Conservation (phyloP, 192 early-diverging fungal genomes). For the Coemansia umbellata region DNA sequence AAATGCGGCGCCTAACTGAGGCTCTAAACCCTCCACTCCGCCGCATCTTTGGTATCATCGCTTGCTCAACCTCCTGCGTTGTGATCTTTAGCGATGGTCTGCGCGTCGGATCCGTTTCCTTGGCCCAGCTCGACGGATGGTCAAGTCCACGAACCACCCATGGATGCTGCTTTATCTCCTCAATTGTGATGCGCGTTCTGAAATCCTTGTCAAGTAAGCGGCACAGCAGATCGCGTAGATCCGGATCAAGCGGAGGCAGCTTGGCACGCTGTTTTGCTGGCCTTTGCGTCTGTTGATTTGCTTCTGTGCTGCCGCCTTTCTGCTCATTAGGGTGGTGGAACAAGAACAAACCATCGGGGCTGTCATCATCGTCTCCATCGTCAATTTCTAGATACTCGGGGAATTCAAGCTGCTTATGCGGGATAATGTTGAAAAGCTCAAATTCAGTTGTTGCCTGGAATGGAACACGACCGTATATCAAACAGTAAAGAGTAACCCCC, state of each 20-base stretch:
- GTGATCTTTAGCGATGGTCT: conserved; percentile 71
- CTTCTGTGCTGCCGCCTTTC: conserved; percentile 1
- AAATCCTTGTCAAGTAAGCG: conserved; percentile 87
- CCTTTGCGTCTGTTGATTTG: background rate
- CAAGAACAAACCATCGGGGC: background rate
- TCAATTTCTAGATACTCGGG: conserved; percentile 29
- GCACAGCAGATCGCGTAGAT: conserved; percentile 69
- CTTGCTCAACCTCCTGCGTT: conserved; percentile 70
- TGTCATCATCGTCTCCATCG: conserved; percentile 8
- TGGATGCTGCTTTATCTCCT: conserved; percentile 87
- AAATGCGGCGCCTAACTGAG: conserved; percentile 39
- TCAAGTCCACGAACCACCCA: conserved; percentile 80
- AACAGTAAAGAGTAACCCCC: conserved; percentile 93
- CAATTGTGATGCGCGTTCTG: conserved; percentile 72
- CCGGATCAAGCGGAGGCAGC: conserved; percentile 50
- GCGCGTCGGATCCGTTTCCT: conserved; percentile 69
- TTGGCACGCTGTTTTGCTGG: conserved; percentile 2
- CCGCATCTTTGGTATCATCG: conserved; percentile 46
- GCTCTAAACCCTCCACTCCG: conserved; percentile 40
- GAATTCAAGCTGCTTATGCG: conserved; percentile 61
- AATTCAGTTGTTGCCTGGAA: conserved; percentile 94
- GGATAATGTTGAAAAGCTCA: conserved; percentile 92
- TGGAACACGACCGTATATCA: conserved; percentile 87
- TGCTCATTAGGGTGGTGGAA: conserved; percentile 13
- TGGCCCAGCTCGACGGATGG: conserved; percentile 65